Evolutionary conservation across 495 filamentous ascomycete genomes (phyloP).

Genomic region (Podospora pseudoanserina): DNA sequence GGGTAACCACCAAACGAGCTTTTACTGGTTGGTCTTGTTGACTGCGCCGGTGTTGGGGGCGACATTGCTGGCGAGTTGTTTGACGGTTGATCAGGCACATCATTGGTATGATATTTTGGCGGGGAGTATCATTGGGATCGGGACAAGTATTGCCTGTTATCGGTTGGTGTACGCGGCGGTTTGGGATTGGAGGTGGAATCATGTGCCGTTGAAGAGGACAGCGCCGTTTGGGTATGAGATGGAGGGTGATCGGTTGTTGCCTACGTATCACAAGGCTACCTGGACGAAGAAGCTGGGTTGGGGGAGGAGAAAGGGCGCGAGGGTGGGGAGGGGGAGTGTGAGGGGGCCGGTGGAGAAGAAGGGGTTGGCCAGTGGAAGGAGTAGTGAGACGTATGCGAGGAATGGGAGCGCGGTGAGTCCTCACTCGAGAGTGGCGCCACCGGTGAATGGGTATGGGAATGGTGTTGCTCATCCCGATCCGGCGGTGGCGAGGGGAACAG

Average conservation of each 20-base stretch:
- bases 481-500: background rate
- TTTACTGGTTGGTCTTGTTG: slow-evolving; percentile 36
- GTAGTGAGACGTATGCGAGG: slow-evolving; percentile 16
- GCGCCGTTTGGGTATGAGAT: slow-evolving; percentile 13
- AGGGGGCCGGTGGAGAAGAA: background rate
- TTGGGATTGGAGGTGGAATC: slow-evolving; percentile 58
- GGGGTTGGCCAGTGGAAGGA: slow-evolving; percentile 5
- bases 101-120: slow-evolving; percentile 59
- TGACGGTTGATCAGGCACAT: slow-evolving; percentile 61
- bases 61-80: slow-evolving; percentile 52
- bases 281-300: slow-evolving; percentile 17
- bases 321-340: background rate
- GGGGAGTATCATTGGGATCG: slow-evolving; percentile 54
- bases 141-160: slow-evolving; percentile 56
- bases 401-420: slow-evolving; percentile 7
- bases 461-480: background rate
- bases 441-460: background rate
- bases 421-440: background rate
- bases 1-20: slow-evolving; percentile 52
- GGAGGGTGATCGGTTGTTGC: background rate
- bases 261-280: background rate
- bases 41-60: slow-evolving; percentile 54
- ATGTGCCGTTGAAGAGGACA: slow-evolving; percentile 41
- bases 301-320: slow-evolving; percentile 9
- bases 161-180: slow-evolving; percentile 56